A percentile compares a stretch with the other conserved stretches of the same genome.
Conservation (phyloP, 1,139 yeast species). For the Kazachstania sp. region DNA sequence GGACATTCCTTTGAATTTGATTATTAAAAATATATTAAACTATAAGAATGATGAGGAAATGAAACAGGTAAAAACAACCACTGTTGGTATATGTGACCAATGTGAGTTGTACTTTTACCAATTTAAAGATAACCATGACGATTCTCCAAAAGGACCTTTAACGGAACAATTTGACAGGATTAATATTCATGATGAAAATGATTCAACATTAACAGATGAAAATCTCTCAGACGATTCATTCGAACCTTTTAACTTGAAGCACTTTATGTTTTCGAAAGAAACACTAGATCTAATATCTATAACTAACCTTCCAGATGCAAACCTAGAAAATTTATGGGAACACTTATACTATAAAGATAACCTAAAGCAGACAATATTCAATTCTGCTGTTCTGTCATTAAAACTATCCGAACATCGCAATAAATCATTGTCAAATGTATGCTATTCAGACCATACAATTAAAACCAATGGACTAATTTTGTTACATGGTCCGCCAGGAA, state of each 20-base stretch:
- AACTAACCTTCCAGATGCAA: slow-evolving; percentile 24
- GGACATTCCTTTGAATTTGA: background rate
- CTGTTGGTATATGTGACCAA: background rate
- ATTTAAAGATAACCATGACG: slow-evolving; percentile 7
- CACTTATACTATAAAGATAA: slow-evolving; percentile 24
- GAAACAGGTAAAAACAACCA: background rate
- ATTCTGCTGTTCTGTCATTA: slow-evolving; percentile 27
- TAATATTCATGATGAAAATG: slow-evolving; percentile 14
- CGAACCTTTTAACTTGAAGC: background rate
- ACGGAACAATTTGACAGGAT: slow-evolving; percentile 23
- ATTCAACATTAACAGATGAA: slow-evolving; percentile 8
- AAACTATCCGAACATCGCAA: slow-evolving; percentile 14
- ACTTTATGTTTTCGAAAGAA: slow-evolving; percentile 14
- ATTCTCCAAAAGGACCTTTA: slow-evolving; percentile 4
- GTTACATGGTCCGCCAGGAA: slow-evolving; percentile 44
- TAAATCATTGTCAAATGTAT: background rate
- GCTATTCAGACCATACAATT: background rate
- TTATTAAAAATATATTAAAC: background rate
- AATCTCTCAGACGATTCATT: background rate
- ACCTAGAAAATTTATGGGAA: slow-evolving; percentile 30
- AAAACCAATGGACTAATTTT: slow-evolving; percentile 18
- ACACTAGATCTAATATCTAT: slow-evolving; percentile 14
- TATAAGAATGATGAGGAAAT: background rate
- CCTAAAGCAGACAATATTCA: slow-evolving; percentile 26
- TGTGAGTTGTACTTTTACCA: slow-evolving; percentile 11